These are phyloP conservation scores for Schoenoplectus tabernaemontani DNA, from an alignment of 202 grass and related monocot genomes.

Conservation along the genomic window DNA sequence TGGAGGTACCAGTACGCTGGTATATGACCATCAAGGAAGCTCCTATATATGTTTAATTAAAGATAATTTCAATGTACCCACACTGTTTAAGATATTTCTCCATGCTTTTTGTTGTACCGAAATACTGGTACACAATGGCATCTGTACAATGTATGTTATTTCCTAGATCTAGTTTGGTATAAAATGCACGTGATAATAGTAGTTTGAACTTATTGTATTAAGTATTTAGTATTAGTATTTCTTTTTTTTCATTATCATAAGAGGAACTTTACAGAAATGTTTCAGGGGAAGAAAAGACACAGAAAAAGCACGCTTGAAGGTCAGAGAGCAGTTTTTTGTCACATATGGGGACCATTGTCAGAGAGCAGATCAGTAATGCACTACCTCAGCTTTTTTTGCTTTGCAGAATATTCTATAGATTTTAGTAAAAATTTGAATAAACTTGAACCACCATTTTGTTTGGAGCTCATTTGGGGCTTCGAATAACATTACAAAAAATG, in stretches of 20 bases:
- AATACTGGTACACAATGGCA: neutral
- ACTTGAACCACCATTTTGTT: neutral
- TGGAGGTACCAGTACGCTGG: neutral
- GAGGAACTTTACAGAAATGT: conserved; percentile 89
- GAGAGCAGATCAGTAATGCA: conserved; percentile 55
- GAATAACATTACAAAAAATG: neutral
- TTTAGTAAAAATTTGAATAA: neutral
- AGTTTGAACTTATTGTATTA: neutral
- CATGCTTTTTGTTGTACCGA: neutral
- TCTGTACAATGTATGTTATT: neutral
- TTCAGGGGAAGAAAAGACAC: conserved; percentile 88
- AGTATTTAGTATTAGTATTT: neutral
- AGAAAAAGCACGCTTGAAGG: conserved; percentile 40
- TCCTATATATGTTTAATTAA: neutral
- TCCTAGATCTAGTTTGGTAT: neutral
- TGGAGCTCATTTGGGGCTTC: neutral
- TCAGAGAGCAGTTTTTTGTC: conserved; percentile 50
- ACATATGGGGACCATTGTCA: conserved; percentile 69
- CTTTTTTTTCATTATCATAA: neutral
- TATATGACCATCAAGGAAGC: neutral
- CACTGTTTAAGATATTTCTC: neutral
- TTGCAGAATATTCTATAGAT: neutral
- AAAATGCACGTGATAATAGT: neutral
- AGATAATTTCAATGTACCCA: neutral
- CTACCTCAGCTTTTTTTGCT: neutral